A percentile compares a stretch with the other conserved stretches of the same genome.
These are phyloP conservation scores for Aureobasidium sp. DNA, from an alignment of 2,329 filamentous ascomycete species.

Conservation along the genomic window DNA sequence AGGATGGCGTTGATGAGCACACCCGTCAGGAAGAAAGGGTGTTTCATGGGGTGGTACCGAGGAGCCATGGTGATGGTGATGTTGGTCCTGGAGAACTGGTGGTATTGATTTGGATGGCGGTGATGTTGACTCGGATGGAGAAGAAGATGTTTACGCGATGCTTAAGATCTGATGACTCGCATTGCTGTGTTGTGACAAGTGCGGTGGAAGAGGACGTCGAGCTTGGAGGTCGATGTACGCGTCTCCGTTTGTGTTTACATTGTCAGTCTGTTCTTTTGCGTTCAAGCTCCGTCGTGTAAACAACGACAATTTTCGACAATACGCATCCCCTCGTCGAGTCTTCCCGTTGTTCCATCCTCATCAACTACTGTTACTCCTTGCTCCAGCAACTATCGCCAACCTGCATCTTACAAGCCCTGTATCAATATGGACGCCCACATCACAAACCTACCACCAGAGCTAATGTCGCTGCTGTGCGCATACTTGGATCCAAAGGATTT, in stretches of 20 bases:
- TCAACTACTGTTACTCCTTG: background rate
- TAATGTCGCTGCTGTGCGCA: background rate
- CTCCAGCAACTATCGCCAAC: background rate
- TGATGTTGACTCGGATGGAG: background rate
- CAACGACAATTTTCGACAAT: background rate
- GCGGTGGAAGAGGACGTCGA: background rate
- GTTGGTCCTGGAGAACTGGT: background rate
- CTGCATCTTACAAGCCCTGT: too few relatives aligned
- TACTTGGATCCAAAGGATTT: background rate
- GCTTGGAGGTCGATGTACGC: background rate
- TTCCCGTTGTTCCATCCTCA: background rate
- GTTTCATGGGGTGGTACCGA: background rate
- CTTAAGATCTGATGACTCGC: too few relatives aligned
- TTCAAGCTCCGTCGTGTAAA: background rate
- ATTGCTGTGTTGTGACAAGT: background rate
- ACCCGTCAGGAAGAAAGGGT: background rate
- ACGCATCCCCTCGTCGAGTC: background rate
- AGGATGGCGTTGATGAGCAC: background rate
- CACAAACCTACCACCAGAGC: background rate
- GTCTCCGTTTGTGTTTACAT: background rate
- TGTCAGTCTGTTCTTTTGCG: background rate
- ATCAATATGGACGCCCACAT: background rate
- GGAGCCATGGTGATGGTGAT: background rate
- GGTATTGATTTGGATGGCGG: background rate
- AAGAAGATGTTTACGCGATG: too few relatives aligned